Percentiles rank a stretch among this genome's conserved stretches.
Conservation (phyloP, 768 basidiomycete genomes). For the Termitomyces sp. region DNA sequence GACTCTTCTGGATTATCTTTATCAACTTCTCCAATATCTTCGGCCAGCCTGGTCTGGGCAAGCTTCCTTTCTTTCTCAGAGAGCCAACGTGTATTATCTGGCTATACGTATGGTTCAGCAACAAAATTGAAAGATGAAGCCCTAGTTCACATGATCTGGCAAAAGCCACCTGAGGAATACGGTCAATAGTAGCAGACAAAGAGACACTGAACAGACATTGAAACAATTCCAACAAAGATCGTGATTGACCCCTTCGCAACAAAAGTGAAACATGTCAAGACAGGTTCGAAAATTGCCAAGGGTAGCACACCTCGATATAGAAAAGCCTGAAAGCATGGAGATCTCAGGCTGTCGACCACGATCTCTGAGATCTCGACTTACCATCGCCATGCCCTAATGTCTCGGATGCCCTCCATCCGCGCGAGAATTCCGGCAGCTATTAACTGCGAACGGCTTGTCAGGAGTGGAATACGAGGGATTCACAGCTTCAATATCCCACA, state of each 20-base stretch:
- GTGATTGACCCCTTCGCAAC: constrained; percentile 53
- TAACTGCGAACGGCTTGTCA: constrained; percentile 29
- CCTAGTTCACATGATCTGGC: constrained; percentile 50
- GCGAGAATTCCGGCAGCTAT: constrained; percentile 70
- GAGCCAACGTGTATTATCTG: constrained; percentile 60
- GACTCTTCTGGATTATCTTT: constrained; percentile 49
- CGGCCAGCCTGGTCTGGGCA: constrained; percentile 59
- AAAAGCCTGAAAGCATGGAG: constrained; percentile 44
- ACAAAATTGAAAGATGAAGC: neutral
- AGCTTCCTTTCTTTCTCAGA: constrained; percentile 42
- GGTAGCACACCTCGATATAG: constrained; percentile 50
- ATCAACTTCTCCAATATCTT: constrained; percentile 66
- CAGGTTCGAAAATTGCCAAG: neutral
- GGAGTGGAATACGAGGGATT: neutral
- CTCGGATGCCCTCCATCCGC: constrained; percentile 60
- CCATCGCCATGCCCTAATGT: constrained; percentile 71
- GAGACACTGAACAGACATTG: constrained; percentile 34
- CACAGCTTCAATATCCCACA: constrained; percentile 27
- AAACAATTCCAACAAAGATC: constrained; percentile 49
- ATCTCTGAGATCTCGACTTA: constrained; percentile 12
- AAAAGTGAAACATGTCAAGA: neutral
- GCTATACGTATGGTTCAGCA: constrained; percentile 26
- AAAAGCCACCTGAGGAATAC: constrained; percentile 41
- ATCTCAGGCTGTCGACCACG: neutral
- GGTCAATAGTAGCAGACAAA: neutral